A percentile compares a stretch with the other conserved stretches of the same genome.
Evolutionary conservation across 148 eudicot species (phyloP).

Genomic region (Salicornia ramosissima): DNA sequence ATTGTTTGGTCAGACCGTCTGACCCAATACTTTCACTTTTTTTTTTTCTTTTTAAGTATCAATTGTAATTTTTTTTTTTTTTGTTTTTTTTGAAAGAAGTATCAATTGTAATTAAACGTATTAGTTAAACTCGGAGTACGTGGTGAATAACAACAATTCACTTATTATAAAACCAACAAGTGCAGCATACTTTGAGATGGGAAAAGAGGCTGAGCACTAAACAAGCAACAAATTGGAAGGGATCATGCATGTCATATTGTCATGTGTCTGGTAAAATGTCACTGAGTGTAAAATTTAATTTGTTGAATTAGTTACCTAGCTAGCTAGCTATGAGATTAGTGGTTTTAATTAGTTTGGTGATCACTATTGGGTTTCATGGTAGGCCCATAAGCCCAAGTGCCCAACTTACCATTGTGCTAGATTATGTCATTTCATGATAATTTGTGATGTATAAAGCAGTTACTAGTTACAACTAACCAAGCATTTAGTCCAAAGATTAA

Average conservation of each 20-base stretch:
- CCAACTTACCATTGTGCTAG: background rate
- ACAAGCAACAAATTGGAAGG: no score
- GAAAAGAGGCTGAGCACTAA: no score
- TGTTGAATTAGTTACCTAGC: background rate
- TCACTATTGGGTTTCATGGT: conserved; percentile 1
- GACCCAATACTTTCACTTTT: no score
- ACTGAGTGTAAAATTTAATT: background rate
- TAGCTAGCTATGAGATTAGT: background rate
- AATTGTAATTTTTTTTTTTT: no score
- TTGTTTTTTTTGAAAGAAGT: no score
- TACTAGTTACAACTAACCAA: conserved; percentile 9
- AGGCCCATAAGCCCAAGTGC: background rate
- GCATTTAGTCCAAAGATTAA: background rate
- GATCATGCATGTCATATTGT: no score
- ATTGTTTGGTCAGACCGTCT: no score
- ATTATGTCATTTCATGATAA: background rate
- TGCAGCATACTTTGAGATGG: background rate
- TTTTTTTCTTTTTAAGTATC: no score
- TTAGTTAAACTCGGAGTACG: no score
- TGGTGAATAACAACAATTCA: no score
- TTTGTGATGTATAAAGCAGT: background rate
- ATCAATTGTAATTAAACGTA: no score
- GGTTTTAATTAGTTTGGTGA: background rate
- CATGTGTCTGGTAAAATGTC: conserved; percentile 15
- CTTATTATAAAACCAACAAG: background rate